Evolutionary conservation across 345 rosid species (phyloP).

Genomic region (Crucihimalaya himalaica): DNA sequence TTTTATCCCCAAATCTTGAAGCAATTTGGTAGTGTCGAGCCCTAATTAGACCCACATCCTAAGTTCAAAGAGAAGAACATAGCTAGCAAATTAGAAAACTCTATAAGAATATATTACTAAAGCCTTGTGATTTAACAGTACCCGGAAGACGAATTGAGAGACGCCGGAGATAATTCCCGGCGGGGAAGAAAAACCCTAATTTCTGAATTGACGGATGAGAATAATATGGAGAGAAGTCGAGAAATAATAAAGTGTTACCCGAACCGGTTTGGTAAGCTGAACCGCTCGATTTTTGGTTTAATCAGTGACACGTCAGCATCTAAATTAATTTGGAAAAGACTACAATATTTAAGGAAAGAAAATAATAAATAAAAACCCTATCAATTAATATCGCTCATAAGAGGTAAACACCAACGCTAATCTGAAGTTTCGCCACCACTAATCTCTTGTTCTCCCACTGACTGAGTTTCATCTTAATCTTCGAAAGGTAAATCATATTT

Average conservation of each 20-base stretch:
- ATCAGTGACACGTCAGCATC: conserved; percentile 9
- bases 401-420: background rate
- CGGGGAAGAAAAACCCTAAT: conserved; percentile 32
- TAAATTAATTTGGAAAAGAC: too few species aligned
- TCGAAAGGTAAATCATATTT: conserved; percentile 14
- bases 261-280: conserved; percentile 7
- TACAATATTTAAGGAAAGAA: background rate
- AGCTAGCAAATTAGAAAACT: background rate
- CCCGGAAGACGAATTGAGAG: conserved; percentile 6
- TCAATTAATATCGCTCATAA: background rate
- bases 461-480: background rate
- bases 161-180: conserved; percentile 8
- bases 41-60: background rate
- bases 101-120: background rate
- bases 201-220: background rate
- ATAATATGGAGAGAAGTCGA: background rate
- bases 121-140: background rate
- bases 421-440: background rate
- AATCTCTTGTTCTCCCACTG: conserved; percentile 20
- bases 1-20: background rate
- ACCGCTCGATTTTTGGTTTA: background rate
- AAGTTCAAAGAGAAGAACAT: background rate
- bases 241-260: background rate
- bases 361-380: background rate
- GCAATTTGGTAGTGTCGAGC: background rate